Evolutionary conservation across 176 grass and related monocot species (phyloP).

Genomic region (Oryza australiensis): DNA sequence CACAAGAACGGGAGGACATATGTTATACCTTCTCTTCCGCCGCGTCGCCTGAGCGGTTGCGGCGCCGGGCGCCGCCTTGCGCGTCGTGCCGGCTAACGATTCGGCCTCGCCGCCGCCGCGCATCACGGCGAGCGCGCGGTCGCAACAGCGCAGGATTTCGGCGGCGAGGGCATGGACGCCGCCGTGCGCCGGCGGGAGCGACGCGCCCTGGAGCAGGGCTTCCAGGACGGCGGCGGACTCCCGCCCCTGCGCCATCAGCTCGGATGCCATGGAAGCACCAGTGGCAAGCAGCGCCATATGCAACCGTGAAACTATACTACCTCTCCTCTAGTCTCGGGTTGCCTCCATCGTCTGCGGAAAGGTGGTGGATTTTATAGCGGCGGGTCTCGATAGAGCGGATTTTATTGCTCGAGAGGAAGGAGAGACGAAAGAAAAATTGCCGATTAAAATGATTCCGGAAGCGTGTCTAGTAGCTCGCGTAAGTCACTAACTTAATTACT

Average conservation of each 20-base stretch:
- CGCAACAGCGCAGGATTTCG: slow-evolving; percentile 27
- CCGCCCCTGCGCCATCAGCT: slow-evolving; percentile 21
- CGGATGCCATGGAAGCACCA: slow-evolving; percentile 2
- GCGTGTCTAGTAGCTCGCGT: no score
- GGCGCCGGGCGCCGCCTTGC: not conserved
- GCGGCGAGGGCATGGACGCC: not conserved
- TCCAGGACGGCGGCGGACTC: slow-evolving; percentile 29
- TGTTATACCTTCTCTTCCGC: not conserved
- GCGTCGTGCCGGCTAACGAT: not conserved
- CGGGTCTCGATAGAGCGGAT: no score
- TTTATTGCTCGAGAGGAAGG: no score
- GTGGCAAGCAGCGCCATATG: slow-evolving; percentile 11
- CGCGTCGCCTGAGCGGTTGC: not conserved
- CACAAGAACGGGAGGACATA: not conserved
- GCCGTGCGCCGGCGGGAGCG: not conserved
- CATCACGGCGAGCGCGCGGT: slow-evolving; percentile 34
- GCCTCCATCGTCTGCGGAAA: no score
- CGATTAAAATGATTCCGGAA: no score
- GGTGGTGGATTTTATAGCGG: no score
- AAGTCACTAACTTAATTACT: no score
- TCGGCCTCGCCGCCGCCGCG: not conserved
- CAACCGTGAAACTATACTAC: not conserved
- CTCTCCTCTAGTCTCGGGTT: no score
- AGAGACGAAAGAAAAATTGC: no score
- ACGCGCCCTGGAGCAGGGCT: slow-evolving; percentile 1